These are phyloP conservation scores for Claviceps purpurea DNA, from an alignment of 2,329 filamentous ascomycete species.

Conservation along the genomic window DNA sequence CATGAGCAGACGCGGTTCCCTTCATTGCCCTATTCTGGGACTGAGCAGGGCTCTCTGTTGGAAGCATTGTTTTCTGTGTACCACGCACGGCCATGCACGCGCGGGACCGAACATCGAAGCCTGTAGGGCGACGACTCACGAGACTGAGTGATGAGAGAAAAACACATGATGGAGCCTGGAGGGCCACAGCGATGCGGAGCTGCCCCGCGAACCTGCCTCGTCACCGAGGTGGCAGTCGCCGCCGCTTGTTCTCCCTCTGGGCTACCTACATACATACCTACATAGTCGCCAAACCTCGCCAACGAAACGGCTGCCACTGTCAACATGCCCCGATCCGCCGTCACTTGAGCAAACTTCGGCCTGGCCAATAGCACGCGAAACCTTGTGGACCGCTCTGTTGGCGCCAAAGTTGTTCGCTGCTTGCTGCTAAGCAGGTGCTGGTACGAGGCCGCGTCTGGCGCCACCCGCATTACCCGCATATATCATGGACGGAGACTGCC, in stretches of 20 bases:
- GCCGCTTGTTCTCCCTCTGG: not conserved
- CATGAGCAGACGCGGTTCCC: not conserved
- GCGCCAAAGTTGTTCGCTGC: not conserved
- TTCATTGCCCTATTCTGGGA: slow-evolving; percentile 1
- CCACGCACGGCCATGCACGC: not conserved
- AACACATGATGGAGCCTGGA: too few relatives aligned
- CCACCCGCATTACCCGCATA: not conserved
- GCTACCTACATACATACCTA: too few relatives aligned
- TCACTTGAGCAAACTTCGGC: not conserved
- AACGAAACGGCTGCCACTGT: too few relatives aligned
- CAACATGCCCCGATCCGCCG: not conserved
- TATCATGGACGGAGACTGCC: not conserved
- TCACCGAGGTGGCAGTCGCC: slow-evolving; percentile 3
- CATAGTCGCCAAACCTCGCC: too few relatives aligned
- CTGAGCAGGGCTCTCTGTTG: not conserved
- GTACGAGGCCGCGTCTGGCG: not conserved
- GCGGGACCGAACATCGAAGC: not conserved
- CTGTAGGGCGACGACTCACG: not conserved
- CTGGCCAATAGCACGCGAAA: not conserved
- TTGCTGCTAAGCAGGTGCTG: not conserved
- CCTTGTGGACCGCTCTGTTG: slow-evolving; percentile 1
- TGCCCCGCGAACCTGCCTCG: not conserved
- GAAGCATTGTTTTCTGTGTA: not conserved
- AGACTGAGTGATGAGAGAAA: too few relatives aligned
- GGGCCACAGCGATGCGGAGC: not conserved